Conservation (phyloP, 495 filamentous ascomycete genomes). For the Poronia punctata region DNA sequence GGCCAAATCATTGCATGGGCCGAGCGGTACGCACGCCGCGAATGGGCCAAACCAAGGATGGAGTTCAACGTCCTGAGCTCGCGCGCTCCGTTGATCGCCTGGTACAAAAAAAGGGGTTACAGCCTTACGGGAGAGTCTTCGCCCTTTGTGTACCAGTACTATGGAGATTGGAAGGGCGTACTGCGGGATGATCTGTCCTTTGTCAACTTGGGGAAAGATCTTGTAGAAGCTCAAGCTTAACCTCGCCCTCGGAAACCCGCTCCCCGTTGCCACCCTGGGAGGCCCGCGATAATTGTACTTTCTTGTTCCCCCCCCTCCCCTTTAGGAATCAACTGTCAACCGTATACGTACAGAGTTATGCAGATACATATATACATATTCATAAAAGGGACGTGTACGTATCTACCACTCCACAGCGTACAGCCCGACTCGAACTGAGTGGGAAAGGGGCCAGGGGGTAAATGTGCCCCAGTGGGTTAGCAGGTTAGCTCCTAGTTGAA, state of each 20-base stretch:
- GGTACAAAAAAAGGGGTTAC: conserved; percentile 41
- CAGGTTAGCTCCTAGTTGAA: no score
- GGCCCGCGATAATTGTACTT: no score
- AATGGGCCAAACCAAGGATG: conserved; percentile 25
- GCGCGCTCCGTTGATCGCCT: conserved; percentile 33
- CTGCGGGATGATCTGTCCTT: conserved; percentile 36
- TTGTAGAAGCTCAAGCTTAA: background rate
- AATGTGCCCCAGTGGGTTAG: no score
- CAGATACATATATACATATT: no score
- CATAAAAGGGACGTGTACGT: no score
- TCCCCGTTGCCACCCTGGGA: no score
- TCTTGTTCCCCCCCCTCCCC: no score
- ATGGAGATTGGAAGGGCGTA: conserved; percentile 14
- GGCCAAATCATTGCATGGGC: conserved; percentile 32
- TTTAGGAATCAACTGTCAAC: no score
- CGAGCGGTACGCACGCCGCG: conserved; percentile 28
- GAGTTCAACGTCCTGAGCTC: conserved; percentile 36
- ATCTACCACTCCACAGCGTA: no score
- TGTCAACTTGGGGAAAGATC: conserved; percentile 29
- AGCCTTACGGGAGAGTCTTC: conserved; percentile 27
- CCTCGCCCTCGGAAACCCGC: background rate
- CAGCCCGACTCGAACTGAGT: no score
- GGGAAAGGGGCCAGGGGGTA: no score
- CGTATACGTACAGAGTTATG: no score
- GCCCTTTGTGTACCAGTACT: conserved; percentile 31